Evolutionary conservation across 1,139 yeast genomes (phyloP), one percentile per base, ranked within the genome.

Genomic region (Lodderomyces theae): DNA sequence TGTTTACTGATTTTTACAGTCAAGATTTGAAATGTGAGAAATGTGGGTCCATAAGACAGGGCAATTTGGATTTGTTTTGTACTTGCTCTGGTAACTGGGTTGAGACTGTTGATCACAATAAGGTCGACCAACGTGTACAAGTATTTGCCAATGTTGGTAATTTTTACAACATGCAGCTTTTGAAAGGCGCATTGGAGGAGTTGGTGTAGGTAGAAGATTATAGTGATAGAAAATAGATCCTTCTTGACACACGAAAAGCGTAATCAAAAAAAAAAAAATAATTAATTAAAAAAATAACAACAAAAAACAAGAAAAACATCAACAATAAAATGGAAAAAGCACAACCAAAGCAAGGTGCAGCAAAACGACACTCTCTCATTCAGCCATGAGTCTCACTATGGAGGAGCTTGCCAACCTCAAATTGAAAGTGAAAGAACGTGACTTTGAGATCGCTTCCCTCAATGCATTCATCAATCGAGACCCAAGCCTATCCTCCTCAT

Each of bases 31-130:
- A 77, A 51, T 94, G 99, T 61, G 58, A 64, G 12, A 87, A 86
- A 57, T 94, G 98, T 63, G 72, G 77, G 32, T 78, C 73, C 44
- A 69, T 88, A 42, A 79, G 80, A 52, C 79, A 77, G 29, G 82
- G 79, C 51, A 83, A 85, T 49, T 71, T 94, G 77, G 77, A 89
- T 37, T 72, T 72, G 25, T 81, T 82, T 58, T 94, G 98, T 61
- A 66, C 75, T 29, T 94, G 98, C 59, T 89, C 98, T 0, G 98
- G 99, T 3, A 60, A 64, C 26, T 92, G 96, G 96, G 65, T 62
- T 1, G 84, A 80, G 41, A 79, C 87, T 0, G 58, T 82, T 18
- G 57, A 71, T 10, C 65, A 70, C 39, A 63, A 57, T 2, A 74
- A 71, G 0, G 58, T 88, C 5, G 63, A 67, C 24, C 64, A 64